Conservation (phyloP, 768 basidiomycete genomes). For the Dendrothele bispora region DNA sequence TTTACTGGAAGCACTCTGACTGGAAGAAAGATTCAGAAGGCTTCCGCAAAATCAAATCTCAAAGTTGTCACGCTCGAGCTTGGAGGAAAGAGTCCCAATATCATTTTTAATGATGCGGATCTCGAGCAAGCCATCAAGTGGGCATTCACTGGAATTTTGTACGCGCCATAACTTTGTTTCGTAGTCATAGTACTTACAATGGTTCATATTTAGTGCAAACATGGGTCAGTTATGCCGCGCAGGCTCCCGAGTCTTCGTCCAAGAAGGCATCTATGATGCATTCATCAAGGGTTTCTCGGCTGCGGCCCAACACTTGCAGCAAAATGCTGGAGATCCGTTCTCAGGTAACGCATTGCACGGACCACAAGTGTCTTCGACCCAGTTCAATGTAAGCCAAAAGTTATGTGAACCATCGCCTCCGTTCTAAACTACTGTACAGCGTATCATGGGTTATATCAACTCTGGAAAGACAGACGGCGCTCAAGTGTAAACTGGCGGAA, state of each 20-base stretch:
- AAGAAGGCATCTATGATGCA: constrained; percentile 54
- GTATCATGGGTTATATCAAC: constrained; percentile 61
- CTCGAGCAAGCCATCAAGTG: constrained; percentile 57
- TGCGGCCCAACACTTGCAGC: constrained; percentile 26
- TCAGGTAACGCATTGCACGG: constrained; percentile 39
- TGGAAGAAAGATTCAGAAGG: no score
- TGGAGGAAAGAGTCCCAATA: constrained; percentile 61
- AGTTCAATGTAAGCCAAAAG: constrained; percentile 39
- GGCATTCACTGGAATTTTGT: constrained; percentile 60
- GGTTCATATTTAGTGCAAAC: neutral
- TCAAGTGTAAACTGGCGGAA: constrained; percentile 53
- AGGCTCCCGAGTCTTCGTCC: constrained; percentile 57
- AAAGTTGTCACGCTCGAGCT: constrained; percentile 72
- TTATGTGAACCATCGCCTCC: neutral
- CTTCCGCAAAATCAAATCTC: constrained; percentile 63
- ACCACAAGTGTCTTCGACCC: constrained; percentile 46
- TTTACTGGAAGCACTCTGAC: constrained; percentile 76
- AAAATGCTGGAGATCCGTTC: constrained; percentile 52
- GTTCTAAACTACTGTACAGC: constrained; percentile 29
- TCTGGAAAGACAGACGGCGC: constrained; percentile 60
- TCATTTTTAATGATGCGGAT: constrained; percentile 64
- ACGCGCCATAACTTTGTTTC: constrained; percentile 19
- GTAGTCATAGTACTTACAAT: no score
- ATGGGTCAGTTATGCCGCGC: constrained; percentile 36
- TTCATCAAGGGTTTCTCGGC: constrained; percentile 46